Evolutionary conservation across 345 rosid species (phyloP), one percentile per base, ranked within the genome.

Genomic region (Adansonia digitata): DNA sequence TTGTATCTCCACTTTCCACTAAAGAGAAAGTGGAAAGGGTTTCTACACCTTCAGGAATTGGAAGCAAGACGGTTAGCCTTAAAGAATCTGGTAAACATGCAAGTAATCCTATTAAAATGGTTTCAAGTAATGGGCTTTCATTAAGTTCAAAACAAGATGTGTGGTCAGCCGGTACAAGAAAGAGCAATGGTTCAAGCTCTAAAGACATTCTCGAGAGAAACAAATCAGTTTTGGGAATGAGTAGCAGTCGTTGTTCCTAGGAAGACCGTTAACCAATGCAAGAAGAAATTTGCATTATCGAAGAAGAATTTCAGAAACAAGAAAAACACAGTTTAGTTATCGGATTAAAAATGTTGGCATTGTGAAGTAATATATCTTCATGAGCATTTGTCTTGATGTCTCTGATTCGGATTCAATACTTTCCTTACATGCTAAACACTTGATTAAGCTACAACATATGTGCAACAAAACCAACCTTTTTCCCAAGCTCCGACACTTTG

Each of bases 171-270:
- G 94, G n/a, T 88, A 57, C 98, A 94, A 86, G 98, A 94, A 83
- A 85, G 93, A 69, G 97, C 97, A 35, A 84, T 94, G 74, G 87
- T 94, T 82, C 98, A 92, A 79, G 98, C 98, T 62, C 85, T 94
- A 12, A 94, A 94, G 87, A 88, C 98, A 59, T 94, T 92, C 82
- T 97, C 98, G 0, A 94, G 91, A 75, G 98, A 92, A 79, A 84
- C 90, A 24, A 84, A 72, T 76, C 95, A 92, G 64, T 89, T 98
- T 3, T 94, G 98, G 98, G 98, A 94, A 88, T 75, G 98, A 77
- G 97, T 94, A 60, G 94, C 98, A 59, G 85, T 98, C 48, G 96
- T 98, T 18, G 97, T 94, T 75, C 98, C 98, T 43, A 97, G 98
- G 77, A 94, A 89, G 80, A n/a, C n/a, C n/a, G n/a, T n/a, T n/a